Evolutionary conservation across 352 stramenopile genomes (phyloP).

Genomic region (Phytophthora pisi): DNA sequence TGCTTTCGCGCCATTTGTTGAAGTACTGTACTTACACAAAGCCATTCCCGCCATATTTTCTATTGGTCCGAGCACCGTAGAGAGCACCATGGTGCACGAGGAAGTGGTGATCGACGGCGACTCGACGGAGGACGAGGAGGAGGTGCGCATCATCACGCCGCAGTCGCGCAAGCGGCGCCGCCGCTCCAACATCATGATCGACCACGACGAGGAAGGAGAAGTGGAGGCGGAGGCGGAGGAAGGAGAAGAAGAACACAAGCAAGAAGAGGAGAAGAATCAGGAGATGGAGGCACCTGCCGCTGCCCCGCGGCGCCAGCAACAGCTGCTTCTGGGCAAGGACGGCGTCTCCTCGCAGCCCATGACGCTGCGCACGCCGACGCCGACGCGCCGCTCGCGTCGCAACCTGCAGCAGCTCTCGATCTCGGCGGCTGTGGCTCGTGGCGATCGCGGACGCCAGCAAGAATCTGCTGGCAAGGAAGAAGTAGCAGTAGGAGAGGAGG

Average conservation of each 20-base stretch:
- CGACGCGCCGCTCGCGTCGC: slow-evolving; percentile 21
- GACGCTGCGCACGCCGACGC: slow-evolving; percentile 30
- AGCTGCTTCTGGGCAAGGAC: slow-evolving; percentile 23
- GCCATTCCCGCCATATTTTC: slow-evolving; percentile 26
- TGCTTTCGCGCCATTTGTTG: background rate
- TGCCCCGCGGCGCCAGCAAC: slow-evolving; percentile 21
- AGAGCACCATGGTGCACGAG: slow-evolving; percentile 24
- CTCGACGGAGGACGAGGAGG: slow-evolving; percentile 63
- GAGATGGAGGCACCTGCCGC: background rate
- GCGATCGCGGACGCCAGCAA: slow-evolving; percentile 24
- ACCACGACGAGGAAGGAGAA: slow-evolving; percentile 62
- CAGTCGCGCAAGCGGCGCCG: slow-evolving; percentile 67
- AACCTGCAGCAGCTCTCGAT: slow-evolving; percentile 43
- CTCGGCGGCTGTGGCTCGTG: slow-evolving; percentile 31
- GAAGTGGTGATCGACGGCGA: slow-evolving; percentile 82
- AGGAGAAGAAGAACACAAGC: slow-evolving; percentile 27
- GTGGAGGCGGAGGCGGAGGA: slow-evolving; percentile 31
- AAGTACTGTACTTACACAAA: too few relatives aligned
- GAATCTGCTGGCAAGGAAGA: slow-evolving; percentile 1
- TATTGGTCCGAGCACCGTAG: too few relatives aligned
- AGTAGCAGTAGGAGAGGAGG: background rate
- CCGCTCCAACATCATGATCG: slow-evolving; percentile 53
- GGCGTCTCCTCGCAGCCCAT: slow-evolving; percentile 26
- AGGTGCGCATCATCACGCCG: slow-evolving; percentile 62
- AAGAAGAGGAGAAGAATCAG: slow-evolving; percentile 1